Conservation (phyloP, 495 filamentous ascomycete genomes). For the Pyronema omphalodes region DNA sequence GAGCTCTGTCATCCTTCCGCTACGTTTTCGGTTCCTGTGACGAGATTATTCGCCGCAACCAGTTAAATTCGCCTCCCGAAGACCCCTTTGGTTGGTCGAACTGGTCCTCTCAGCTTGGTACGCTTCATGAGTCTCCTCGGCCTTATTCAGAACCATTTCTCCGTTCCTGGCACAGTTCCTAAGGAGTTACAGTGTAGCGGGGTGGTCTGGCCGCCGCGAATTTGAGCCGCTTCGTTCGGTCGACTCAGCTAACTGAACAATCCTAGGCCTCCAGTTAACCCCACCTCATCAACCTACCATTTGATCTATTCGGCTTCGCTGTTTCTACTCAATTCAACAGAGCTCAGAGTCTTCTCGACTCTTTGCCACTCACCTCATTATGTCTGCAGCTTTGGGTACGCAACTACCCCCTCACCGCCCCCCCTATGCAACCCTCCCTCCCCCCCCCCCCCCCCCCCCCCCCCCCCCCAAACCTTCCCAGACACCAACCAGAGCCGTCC, state of each 20-base stretch:
- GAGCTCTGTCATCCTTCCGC: neutral
- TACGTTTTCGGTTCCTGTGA: neutral
- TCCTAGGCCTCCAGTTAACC: neutral
- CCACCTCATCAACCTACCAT: neutral
- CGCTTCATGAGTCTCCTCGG: neutral
- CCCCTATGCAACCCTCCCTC: constrained; percentile 9
- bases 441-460: constrained; percentile 14
- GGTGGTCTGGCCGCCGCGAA: neutral
- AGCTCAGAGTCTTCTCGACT: neutral
- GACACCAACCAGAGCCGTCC: neutral
- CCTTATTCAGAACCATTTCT: neutral
- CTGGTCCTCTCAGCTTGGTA: too few relatives aligned
- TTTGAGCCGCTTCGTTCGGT: neutral
- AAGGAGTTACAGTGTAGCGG: neutral
- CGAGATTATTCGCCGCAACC: neutral
- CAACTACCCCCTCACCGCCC: constrained; percentile 16
- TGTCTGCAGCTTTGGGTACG: constrained; percentile 26
- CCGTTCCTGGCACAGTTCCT: neutral
- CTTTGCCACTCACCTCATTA: constrained; percentile 7
- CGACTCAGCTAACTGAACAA: neutral
- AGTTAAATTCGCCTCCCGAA: neutral
- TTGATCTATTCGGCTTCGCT: neutral
- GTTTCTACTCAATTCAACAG: neutral
- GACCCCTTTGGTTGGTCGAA: too few relatives aligned
- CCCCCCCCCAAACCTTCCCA: constrained; percentile 10